Base-by-base conservation (phyloP, 345 rosid genomes). In the Melaleuca alternifolia region DNA sequence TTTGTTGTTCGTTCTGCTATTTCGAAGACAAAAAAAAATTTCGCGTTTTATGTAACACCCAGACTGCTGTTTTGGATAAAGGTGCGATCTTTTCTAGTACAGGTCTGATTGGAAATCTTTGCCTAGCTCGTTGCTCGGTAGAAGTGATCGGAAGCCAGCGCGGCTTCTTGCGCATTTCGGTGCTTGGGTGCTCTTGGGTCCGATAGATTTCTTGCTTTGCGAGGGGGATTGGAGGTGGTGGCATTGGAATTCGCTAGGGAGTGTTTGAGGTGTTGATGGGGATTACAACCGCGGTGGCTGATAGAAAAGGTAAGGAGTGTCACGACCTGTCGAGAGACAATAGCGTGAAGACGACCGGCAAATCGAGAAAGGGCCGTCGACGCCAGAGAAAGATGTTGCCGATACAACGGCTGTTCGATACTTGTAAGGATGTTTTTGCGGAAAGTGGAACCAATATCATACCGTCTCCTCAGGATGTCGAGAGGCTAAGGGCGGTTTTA, bases 371-470 rank as follows among this genome's bases (percentile, higher is more conserved):
- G 89, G 81, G 54, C 88, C 87, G 91, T 71, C 89, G 91, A 26
- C 91, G 85, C 51, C 87, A 41, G 46, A 89, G 87, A 89, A 90
- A 41, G 90, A 77, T 46, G 84, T 52, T 85, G 37, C 93, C 93
- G 14, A 92, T 95, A 52, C 97, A 96, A 92, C 89, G 81, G 88
- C 91, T 97, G 46, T 96, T 88, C 87, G 89, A 94, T 82, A 91
- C 97, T 71, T 97, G 99, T 89, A 93, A 88, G 86, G 92, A 95
- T 50, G 99, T 96, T 30, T 96, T 95, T 86, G 89, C 93, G 87
- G 28, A 10, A 57, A 46, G 93, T 41, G 89, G 90, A 21, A 24
- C 94, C 57, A 98, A 96, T 85, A 51, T 93, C 88, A 88, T 95
- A 54, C 99, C 99, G 14, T 86, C 95, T 54, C 89, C 90, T 3